Percentiles rank a stretch among this genome's conserved stretches.
These are phyloP conservation scores for Bipolaris victoriae DNA, from an alignment of 2,329 filamentous ascomycete species.

Conservation along the genomic window DNA sequence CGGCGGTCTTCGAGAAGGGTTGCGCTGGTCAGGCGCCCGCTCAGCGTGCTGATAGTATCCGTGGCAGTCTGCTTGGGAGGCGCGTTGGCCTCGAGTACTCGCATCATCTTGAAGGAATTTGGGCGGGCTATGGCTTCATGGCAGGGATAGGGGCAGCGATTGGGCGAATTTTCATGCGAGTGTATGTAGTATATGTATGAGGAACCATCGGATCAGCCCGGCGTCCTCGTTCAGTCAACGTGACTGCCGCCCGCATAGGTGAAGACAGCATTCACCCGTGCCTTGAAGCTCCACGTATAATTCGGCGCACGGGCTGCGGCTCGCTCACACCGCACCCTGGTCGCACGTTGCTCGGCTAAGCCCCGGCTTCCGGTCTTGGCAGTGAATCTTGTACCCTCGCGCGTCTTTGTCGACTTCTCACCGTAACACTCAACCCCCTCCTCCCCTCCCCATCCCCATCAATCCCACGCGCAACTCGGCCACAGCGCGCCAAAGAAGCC, in stretches of 20 bases:
- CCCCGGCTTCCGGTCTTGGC: slow-evolving; percentile 29
- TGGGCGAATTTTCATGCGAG: slow-evolving; percentile 1
- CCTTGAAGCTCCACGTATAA: slow-evolving; percentile 30
- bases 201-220: slow-evolving; percentile 2
- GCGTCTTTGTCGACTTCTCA: slow-evolving; percentile 8
- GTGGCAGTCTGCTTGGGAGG: slow-evolving; percentile 95
- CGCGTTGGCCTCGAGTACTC: slow-evolving; percentile 70
- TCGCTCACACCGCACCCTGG: not conserved
- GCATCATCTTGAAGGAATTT: slow-evolving; percentile 50
- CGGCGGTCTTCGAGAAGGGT: slow-evolving; percentile 93
- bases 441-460: slow-evolving; percentile 12
- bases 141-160: slow-evolving; percentile 7
- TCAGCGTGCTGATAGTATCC: slow-evolving; percentile 90
- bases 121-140: slow-evolving; percentile 30
- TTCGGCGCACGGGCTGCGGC: slow-evolving; percentile 23
- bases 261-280: not conserved
- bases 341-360: slow-evolving; percentile 19
- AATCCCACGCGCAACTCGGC: slow-evolving; percentile 13
- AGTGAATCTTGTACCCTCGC: slow-evolving; percentile 11
- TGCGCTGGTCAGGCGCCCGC: slow-evolving; percentile 83
- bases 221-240: not conserved
- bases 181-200: not conserved
- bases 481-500: slow-evolving; percentile 7
- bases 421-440: slow-evolving; percentile 1
- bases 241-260: not conserved